Percentiles rank a stretch among this genome's conserved stretches.
These are phyloP conservation scores for Carallia brachiata DNA, from an alignment of 345 rosid species.

Conservation along the genomic window DNA sequence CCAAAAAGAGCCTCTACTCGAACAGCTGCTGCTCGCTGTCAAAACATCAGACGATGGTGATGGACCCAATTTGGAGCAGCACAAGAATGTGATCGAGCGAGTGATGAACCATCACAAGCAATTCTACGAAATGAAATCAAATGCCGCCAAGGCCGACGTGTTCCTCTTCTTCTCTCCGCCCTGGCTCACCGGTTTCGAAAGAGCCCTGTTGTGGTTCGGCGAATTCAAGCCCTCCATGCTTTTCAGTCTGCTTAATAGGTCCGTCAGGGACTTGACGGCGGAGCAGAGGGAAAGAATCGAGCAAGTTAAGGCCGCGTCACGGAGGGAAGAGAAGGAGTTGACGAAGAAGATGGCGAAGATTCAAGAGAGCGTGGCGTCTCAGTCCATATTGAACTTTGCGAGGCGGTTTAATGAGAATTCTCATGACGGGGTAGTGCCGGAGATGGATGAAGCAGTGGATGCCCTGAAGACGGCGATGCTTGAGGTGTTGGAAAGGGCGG, in stretches of 20 bases:
- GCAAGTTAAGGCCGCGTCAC: constrained; percentile 22
- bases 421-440: constrained; percentile 16
- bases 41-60: background rate
- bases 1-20: constrained; percentile 16
- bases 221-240: constrained; percentile 38
- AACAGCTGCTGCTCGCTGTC: constrained; percentile 21
- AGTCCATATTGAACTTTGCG: constrained; percentile 16
- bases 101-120: constrained; percentile 30
- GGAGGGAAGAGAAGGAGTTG: constrained; percentile 34
- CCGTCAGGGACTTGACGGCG: constrained; percentile 18
- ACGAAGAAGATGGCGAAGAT: constrained; percentile 34
- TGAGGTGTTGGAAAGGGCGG: constrained; percentile 28
- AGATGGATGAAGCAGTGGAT: constrained; percentile 26
- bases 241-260: constrained; percentile 23
- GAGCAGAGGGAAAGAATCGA: constrained; percentile 28
- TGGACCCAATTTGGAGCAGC: background rate
- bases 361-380: constrained; percentile 43
- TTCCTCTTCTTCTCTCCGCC: constrained; percentile 39
- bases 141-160: constrained; percentile 15
- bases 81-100: constrained; percentile 17
- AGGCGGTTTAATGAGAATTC: constrained; percentile 13
- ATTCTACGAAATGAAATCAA: constrained; percentile 30
- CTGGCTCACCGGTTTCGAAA: constrained; percentile 41
- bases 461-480: constrained; percentile 21
- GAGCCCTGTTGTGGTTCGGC: constrained; percentile 35